A percentile compares a stretch with the other conserved stretches of the same genome.
These are phyloP conservation scores for Sideroxylon spinosum DNA, from an alignment of 179 eudicot species.

Conservation along the genomic window DNA sequence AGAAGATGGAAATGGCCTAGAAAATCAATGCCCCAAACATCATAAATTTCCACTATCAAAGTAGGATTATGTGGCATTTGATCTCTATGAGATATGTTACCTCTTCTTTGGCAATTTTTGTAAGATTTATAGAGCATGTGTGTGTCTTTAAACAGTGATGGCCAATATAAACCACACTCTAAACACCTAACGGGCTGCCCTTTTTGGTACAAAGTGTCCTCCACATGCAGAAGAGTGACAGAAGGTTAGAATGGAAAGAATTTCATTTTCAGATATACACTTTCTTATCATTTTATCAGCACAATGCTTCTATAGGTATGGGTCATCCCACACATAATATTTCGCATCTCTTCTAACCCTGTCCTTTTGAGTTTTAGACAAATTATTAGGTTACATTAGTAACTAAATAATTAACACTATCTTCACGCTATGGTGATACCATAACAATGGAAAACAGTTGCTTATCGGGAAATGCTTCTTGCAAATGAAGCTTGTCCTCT, in stretches of 20 bases:
- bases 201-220: neutral
- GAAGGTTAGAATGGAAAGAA: neutral
- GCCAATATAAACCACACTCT: neutral
- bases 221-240: neutral
- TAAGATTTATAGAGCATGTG: neutral
- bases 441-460: neutral
- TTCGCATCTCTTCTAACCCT: too few species aligned
- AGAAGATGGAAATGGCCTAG: slow-evolving; percentile 9
- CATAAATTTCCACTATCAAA: neutral
- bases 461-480: neutral
- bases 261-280: neutral
- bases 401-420: too few species aligned
- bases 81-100: neutral
- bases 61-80: neutral
- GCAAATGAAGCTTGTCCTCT: neutral
- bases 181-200: neutral
- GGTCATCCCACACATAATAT: too few species aligned
- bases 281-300: neutral
- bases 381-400: too few species aligned
- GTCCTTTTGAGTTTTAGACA: too few species aligned
- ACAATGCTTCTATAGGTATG: too few species aligned
- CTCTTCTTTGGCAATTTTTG: neutral
- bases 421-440: too few species aligned
- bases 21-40: slow-evolving; percentile 14
- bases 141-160: neutral